These are phyloP conservation scores for Juglanconis oblonga DNA, from an alignment of 2,329 filamentous ascomycete species.

Conservation along the genomic window DNA sequence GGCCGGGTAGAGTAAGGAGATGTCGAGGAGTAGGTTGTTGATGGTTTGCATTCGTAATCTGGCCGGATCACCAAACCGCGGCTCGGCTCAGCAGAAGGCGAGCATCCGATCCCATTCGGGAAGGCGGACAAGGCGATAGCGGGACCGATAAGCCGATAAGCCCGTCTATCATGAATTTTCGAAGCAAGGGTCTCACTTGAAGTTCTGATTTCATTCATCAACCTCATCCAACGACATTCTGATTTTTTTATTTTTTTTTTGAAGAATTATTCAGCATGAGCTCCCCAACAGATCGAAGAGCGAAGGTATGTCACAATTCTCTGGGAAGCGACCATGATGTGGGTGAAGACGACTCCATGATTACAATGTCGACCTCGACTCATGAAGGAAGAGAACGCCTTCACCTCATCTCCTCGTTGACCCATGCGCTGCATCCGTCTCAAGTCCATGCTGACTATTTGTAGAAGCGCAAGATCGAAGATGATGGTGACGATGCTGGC, in stretches of 20 bases:
- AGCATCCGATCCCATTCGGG: neutral
- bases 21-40: neutral
- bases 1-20: neutral
- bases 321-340: neutral
- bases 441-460: constrained; percentile 13
- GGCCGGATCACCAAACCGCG: constrained; percentile 10
- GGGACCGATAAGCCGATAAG: neutral
- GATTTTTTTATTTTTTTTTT: neutral
- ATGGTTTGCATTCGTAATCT: constrained; percentile 8
- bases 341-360: neutral
- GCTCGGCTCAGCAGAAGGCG: neutral
- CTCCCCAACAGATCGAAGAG: constrained; percentile 9
- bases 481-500: constrained; percentile 29
- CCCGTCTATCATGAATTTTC: neutral
- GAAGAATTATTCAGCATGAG: neutral
- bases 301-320: constrained; percentile 17
- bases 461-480: constrained; percentile 50
- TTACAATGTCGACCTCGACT: neutral
- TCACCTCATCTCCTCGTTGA: neutral
- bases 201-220: neutral
- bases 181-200: neutral
- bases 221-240: neutral
- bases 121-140: neutral
- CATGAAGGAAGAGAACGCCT: neutral
- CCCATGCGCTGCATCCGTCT: neutral